phyloP scores from a whole-genome alignment of 192 early-diverging fungal genomes.

The Cetraspora pellucida region DNA sequence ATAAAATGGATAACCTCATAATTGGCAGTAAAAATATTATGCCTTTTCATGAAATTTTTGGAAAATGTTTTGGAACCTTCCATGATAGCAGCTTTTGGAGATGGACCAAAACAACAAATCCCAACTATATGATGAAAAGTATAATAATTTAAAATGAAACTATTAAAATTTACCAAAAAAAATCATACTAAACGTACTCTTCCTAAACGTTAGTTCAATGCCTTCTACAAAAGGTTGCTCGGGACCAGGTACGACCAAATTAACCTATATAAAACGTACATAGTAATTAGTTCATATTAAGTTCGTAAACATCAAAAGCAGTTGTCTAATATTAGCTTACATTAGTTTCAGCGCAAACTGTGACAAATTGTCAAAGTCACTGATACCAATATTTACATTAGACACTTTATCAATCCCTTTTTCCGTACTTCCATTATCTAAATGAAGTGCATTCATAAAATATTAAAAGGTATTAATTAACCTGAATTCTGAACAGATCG shows the following conservation, averaged over 20 bases:
- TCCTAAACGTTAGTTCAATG: conserved; percentile 80
- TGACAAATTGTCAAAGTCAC: conserved; percentile 75
- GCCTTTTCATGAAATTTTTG: conserved; percentile 97
- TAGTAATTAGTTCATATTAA: background rate
- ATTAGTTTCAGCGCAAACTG: conserved; percentile 76
- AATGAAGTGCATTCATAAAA: no score
- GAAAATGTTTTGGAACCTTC: conserved; percentile 99
- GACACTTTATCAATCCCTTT: conserved; percentile 70
- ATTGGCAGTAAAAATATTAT: conserved; percentile 92
- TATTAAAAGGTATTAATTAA: no score
- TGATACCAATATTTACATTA: conserved; percentile 75
- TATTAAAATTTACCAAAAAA: conserved; percentile 29
- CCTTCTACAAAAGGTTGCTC: conserved; percentile 98
- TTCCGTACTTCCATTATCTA: conserved; percentile 94
- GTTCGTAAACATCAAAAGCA: background rate
- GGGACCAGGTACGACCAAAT: conserved; percentile 90
- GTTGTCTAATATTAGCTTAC: conserved; percentile 44
- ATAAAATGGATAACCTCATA: conserved; percentile 64
- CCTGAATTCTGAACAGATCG: no score
- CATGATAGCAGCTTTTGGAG: conserved; percentile 81
- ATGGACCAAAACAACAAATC: conserved; percentile 92
- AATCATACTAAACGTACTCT: conserved; percentile 56
- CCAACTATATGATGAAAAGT: conserved; percentile 57
- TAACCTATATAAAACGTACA: conserved; percentile 52
- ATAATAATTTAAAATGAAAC: background rate